These are phyloP conservation scores for Primulina eburnea DNA, from an alignment of 257 asterid genomes.

Conservation along the genomic window DNA sequence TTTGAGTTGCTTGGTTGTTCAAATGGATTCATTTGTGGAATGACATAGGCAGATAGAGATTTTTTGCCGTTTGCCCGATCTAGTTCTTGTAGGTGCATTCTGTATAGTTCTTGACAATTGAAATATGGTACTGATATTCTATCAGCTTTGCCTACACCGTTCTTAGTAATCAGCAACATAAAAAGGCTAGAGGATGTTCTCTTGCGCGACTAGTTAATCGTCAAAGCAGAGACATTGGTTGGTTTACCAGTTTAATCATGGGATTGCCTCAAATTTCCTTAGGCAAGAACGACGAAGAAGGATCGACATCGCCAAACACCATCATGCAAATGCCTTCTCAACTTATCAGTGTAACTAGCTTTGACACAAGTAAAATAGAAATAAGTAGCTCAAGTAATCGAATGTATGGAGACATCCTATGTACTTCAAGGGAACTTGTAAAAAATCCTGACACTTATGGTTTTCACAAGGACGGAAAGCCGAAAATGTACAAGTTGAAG, in stretches of 20 bases:
- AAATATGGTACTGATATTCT: constrained; percentile 1
- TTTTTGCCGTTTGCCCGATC: background rate
- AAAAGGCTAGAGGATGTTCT: constrained; percentile 1
- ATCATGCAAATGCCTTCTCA: constrained; percentile 44
- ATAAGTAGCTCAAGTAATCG: constrained; percentile 33
- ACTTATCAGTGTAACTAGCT: constrained; percentile 45
- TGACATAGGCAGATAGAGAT: constrained; percentile 29
- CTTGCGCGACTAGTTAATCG: background rate
- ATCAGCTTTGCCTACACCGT: background rate
- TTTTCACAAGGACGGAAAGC: constrained; percentile 49
- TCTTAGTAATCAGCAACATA: background rate
- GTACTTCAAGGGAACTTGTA: constrained; percentile 44
- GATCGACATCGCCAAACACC: constrained; percentile 47
- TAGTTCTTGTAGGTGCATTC: constrained; percentile 16
- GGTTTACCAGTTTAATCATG: constrained; percentile 37
- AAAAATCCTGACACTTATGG: constrained; percentile 39
- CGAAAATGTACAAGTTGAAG: constrained; percentile 45
- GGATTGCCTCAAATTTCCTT: constrained; percentile 81
- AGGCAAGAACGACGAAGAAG: constrained; percentile 55
- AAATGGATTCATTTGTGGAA: constrained; percentile 29
- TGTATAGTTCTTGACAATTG: background rate
- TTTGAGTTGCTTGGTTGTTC: constrained; percentile 35
- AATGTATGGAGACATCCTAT: constrained; percentile 33
- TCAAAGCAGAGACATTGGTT: constrained; percentile 16
- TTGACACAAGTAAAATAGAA: constrained; percentile 49